Evolutionary conservation across 2,329 filamentous ascomycete species (phyloP), one percentile per base, ranked within the genome.

Genomic region (Mycocentrospora acerina): DNA sequence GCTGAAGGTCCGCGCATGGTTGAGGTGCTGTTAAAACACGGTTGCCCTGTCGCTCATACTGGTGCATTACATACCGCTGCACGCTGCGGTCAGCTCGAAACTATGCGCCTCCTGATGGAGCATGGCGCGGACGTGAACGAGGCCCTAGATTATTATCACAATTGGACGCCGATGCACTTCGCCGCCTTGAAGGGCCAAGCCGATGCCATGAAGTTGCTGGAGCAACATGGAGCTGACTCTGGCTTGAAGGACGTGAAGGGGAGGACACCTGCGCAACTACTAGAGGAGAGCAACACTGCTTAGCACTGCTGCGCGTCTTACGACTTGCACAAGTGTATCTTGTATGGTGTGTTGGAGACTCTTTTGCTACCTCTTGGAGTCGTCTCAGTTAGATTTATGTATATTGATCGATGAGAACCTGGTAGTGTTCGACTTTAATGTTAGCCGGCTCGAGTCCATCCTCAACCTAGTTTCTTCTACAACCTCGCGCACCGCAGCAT

Each of bases 401-500:
- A n/a, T n/a, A n/a, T n/a, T n/a, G n/a, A n/a, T n/a, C n/a, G n/a
- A n/a, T n/a, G n/a, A n/a, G n/a, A n/a, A n/a, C n/a, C n/a, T n/a
- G n/a, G n/a, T n/a, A n/a, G n/a, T n/a, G n/a, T n/a, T n/a, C n/a
- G n/a, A n/a, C n/a, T n/a, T n/a, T n/a, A n/a, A n/a, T n/a, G n/a
- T n/a, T n/a, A n/a, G n/a, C n/a, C n/a, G n/a, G n/a, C n/a, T n/a
- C n/a, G n/a, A n/a, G n/a, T n/a, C n/a, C n/a, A n/a, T n/a, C n/a
- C n/a, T n/a, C n/a, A 66, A 68, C 1, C 73, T 73, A 1, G 71
- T 73, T 46, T 77, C 74, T 52, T 77, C 73, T 26, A 47, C 57
- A 5, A 71, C 65, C 54, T 78, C 72, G 17, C 73, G 66, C 3
- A 71, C 12, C 1, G 69, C 73, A 4, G 71, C 64, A 3, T 61